Evolutionary conservation across 2,329 filamentous ascomycete genomes (phyloP), one percentile per base, ranked within the genome.

Genomic region (Pleurostoma richardsiae): DNA sequence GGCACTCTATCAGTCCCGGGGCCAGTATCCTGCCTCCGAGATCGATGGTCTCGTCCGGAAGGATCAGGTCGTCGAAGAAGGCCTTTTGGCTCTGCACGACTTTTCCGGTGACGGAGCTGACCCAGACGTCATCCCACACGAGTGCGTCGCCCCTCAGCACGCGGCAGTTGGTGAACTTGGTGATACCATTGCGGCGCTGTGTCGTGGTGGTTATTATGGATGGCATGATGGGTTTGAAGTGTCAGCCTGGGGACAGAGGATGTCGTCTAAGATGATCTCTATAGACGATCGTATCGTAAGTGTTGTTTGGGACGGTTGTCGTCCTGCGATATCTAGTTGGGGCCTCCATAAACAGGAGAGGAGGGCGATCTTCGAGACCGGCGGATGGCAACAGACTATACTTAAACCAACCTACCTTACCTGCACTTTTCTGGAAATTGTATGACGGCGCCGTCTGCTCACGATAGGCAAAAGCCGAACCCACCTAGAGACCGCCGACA

Each of bases 141-240:
- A 96, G 74, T 26, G 73, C 60, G 53, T 85, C 76, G 55, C 80
- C 82, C 59, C 81, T 83, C 49, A 92, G 74, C 29, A 95, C 72
- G 43, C 86, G 83, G 63, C 90, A 95, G 70, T 95, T 95, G 59
- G 88, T 94, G 64, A 95, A 87, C 64, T 92, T 94, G 61, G 87
- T 90, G 61, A 96, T 85, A 58, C 76, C 76, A 52, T 74, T 73
- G 30, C 59, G 68, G 42, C 66, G 66, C 19, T 19, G 19, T 19
- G 19, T 19, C 43, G 54, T 55, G 39, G 51, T 54, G 61, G 63
- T 66, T 48, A 71, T 52, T n/a, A 73, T 69, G 47, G 72, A 73
- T 39, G 76, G 75, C 70, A 79, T 80, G 41, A 55, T 68, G 33
- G 62, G 61, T 27, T 56, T 57, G 36, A 59, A 58, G 45, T 61